Base-by-base conservation (phyloP, 306 rosid genomes). In the Cucurbita moschata region DNA sequence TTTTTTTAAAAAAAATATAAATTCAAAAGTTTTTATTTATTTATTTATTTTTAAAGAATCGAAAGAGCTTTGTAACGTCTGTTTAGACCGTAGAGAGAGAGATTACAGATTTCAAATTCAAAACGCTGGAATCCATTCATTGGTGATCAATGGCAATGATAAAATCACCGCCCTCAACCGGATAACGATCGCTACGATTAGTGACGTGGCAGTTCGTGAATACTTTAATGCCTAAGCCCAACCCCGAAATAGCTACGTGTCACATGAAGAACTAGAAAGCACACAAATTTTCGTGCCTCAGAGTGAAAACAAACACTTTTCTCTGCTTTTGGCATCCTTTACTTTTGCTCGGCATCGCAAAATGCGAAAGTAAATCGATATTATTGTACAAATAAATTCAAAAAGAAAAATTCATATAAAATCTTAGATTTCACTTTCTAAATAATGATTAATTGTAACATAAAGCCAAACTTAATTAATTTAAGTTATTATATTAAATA, bases 1-100 rank as follows among this genome's bases (percentile, higher is more conserved):
- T 5, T 26, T 60, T 60, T 60, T 10, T 3, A 16, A 15, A 7
- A 15, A 38, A 30, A 2, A 39, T n/a, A 55, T 53, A 15, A 54
- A 72, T n/a, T 72, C 62, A 72, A 72, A 72, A 53, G 53, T 7
- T n/a, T 37, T 11, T 55, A 38, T 66, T 55, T 23, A 10, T 53
- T 53, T 37, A 62, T 39, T 40, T 8, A 62, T 63, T 53, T 71
- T 38, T 52, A 56, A 40, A 19, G 35, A 73, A 81, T 74, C 68
- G 72, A 67, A n/a, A 62, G 80, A 81, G 84, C 72, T 18, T 79
- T 78, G 10, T 69, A 92, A 89, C 97, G 97, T 92, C 97, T 89
- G 91, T 89, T 77, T 73, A 40, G 50, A 14, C 43, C 78, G 19
- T 80, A 47, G 92, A 81, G 87, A 43, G 69, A 69, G 4, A 72